Evolutionary conservation across 1,139 yeast genomes (phyloP), one percentile per base, ranked within the genome.

Genomic region (Yamadazyma siamensis): DNA sequence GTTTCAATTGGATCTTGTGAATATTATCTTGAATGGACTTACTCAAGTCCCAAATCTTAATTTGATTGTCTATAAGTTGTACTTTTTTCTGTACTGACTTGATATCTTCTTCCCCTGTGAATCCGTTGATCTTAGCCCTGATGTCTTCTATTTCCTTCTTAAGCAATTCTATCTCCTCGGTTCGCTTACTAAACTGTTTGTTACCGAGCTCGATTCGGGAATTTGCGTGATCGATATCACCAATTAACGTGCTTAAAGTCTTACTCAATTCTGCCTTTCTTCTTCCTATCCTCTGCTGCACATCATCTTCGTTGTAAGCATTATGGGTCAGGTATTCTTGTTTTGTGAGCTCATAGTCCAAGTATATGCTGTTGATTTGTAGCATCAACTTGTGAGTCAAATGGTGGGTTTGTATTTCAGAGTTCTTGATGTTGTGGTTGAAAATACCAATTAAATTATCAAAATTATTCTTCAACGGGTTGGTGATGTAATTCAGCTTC

Each of bases 401-500:
- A 25, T 29, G 43, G 13, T 61, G 29, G 59, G 56, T 8, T 27
- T 41, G n/a, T 13, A 26, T 27, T 15, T 51, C 11, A 54, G 50
- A 32, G 59, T 33, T 26, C 7, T 34, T 35, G 8, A 61, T 19
- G 56, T 69, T 51, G 25, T 58, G 56, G 4, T 56, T 53, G 23
- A 74, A 61, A 3, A 82, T 79, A 2, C 91, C 89, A 10, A 77
- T 71, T 31, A 80, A 55, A 31, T 63, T 64, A 31, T 73, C 72
- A 51, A 67, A 75, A 39, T 71, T 77, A 46, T 68, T 77, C 41
- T 72, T 80, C 43, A 77, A 59, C 2, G 86, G 87, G 45, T 80
- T 82, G 15, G 80, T 66, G 10, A 80, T 69, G 47, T 80, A 81
- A 35, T 82, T 84, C 58, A 78, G 79, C 43, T 78, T 75, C 31